Evolutionary conservation across 768 basidiomycete genomes (phyloP).

Genomic region (Lactarius sp.): DNA sequence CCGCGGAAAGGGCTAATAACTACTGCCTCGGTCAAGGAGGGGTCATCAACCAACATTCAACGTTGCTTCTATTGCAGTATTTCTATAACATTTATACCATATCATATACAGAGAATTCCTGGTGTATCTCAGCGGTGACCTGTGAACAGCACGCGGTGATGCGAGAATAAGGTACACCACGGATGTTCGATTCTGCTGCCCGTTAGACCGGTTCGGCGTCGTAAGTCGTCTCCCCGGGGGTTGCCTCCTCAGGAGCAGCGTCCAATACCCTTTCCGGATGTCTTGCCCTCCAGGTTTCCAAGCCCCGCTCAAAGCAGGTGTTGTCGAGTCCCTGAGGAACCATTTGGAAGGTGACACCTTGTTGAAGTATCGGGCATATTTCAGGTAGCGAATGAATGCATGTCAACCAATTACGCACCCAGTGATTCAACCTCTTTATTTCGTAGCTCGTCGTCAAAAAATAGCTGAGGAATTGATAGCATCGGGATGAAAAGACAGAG

Average conservation of each 20-base stretch:
- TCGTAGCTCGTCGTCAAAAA: conserved; percentile 16
- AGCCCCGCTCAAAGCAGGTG: conserved; percentile 62
- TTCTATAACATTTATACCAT: too few relatives aligned
- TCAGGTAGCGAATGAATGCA: not conserved
- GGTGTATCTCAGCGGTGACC: too few relatives aligned
- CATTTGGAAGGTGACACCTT: conserved; percentile 81
- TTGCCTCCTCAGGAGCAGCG: not conserved
- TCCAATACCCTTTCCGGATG: conserved; percentile 28
- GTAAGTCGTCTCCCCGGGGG: not conserved
- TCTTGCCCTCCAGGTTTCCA: conserved; percentile 62
- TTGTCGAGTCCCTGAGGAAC: conserved; percentile 58
- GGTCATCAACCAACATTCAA: too few relatives aligned
- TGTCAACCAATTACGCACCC: conserved; percentile 34
- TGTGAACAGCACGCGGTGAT: too few relatives aligned
- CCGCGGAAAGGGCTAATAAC: too few relatives aligned
- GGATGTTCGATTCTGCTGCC: too few relatives aligned
- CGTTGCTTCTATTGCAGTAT: too few relatives aligned
- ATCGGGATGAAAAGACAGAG: not conserved
- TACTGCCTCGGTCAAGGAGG: too few relatives aligned
- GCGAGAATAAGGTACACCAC: too few relatives aligned
- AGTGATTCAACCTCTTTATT: conserved; percentile 30
- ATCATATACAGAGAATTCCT: too few relatives aligned
- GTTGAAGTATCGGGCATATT: not conserved
- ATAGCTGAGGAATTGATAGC: conserved; percentile 1
- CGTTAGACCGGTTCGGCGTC: not conserved